These are phyloP conservation scores for Trichoderma asperellum DNA, from an alignment of 2,329 filamentous ascomycete species.

Conservation along the genomic window DNA sequence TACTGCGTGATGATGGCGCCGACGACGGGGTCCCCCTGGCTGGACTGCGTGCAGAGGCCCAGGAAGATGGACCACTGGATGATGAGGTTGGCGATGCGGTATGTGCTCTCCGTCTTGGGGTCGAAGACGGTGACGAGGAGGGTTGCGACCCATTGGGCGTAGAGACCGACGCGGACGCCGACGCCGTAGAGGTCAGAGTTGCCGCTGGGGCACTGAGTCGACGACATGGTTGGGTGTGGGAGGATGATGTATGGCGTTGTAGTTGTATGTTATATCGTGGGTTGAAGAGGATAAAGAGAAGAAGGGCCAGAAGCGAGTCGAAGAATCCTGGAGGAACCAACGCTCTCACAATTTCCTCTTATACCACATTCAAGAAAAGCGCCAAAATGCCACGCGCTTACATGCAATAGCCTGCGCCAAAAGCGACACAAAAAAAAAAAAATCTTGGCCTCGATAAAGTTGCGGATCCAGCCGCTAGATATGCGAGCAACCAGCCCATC, in stretches of 20 bases:
- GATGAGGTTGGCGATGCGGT: slow-evolving; percentile 39
- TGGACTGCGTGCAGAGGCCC: slow-evolving; percentile 37
- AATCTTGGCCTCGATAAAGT: slow-evolving; percentile 11
- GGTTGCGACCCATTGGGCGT: slow-evolving; percentile 35
- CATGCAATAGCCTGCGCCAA: background rate
- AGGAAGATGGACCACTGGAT: slow-evolving; percentile 38
- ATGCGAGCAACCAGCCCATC: slow-evolving; percentile 8
- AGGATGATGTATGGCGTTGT: background rate
- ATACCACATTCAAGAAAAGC: background rate
- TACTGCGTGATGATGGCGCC: slow-evolving; percentile 36
- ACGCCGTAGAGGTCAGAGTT: slow-evolving; percentile 38
- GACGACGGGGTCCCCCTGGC: slow-evolving; percentile 29
- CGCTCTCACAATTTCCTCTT: background rate
- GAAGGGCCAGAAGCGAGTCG: background rate
- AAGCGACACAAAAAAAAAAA: background rate
- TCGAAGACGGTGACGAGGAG: slow-evolving; percentile 36
- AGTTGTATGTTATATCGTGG: background rate
- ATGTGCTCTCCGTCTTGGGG: slow-evolving; percentile 31
- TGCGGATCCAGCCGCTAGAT: slow-evolving; percentile 26
- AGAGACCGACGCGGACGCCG: slow-evolving; percentile 37
- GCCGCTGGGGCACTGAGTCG: slow-evolving; percentile 28
- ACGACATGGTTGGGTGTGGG: background rate
- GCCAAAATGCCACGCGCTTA: background rate
- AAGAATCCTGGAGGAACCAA: background rate
- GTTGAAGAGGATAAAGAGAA: background rate